Base-by-base conservation (phyloP, 306 rosid genomes). In the Castanea mollissima region DNA sequence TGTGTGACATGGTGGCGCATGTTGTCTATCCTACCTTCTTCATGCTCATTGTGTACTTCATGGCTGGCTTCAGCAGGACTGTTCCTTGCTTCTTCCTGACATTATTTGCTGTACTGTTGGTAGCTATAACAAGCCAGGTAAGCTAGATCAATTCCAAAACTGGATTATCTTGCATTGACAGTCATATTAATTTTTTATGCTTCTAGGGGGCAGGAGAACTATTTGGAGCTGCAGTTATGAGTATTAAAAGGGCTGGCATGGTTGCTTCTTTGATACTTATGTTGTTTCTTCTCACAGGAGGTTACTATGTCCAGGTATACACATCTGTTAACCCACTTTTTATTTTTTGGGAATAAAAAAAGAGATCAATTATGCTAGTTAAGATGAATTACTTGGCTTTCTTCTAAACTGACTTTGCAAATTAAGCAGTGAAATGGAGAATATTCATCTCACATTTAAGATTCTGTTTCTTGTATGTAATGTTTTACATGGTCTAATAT, bases 221-320 rank as follows among this genome's bases (percentile, higher is more conserved):
- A 6, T 91, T 95, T 85, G 99, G 99, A 85, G 98, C 98, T 41
- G 87, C 97, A 20, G 85, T 91, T 75, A 79, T 95, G 91, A 92
- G 97, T 79, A 86, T 90, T 34, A 86, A 84, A 89, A 91, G 96
- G 76, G 90, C 96, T 62, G 99, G 98, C 3, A 85, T 87, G 83
- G 88, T 86, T 79, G 98, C 99, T 62, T 86, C 99, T 74, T 78
- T 95, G 88, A 76, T 92, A 71, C 90, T 95, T 13, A 92, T 95
- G 99, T 41, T 95, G 20, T 95, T 95, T 81, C 99, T 95, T 41
- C 93, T 95, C 56, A 92, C 97, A 4, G 98, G 99, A 75, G 99
- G 99, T 55, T 95, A 95, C 69, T 95, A 92, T 80, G 99, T 95
- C 2, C 98, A 92, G 99, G 99, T 92, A 81, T 5, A 41, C 38